A percentile compares a stretch with the other conserved stretches of the same genome.
phyloP scores from a whole-genome alignment of 2,329 filamentous ascomycete genomes.

The Pyricularia pennisetigena region DNA sequence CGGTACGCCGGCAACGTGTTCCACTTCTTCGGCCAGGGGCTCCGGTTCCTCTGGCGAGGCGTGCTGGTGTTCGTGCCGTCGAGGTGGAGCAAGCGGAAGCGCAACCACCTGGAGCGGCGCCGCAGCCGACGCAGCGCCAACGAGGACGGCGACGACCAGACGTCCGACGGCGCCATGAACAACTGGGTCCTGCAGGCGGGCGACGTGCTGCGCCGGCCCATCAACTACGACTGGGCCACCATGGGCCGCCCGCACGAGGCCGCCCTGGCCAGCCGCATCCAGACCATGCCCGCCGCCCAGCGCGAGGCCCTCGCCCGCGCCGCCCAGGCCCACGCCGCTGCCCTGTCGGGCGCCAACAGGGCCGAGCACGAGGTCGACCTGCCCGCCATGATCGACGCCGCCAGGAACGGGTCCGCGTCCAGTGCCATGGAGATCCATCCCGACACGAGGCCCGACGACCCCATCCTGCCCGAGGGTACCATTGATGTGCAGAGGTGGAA shows the following conservation, averaged over 20 bases:
- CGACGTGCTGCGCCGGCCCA: constrained; percentile 12
- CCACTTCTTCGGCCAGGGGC: constrained; percentile 12
- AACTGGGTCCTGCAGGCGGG: constrained; percentile 15
- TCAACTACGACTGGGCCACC: constrained; percentile 16
- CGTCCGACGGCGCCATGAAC: constrained; percentile 9
- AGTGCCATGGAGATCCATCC: constrained; percentile 28
- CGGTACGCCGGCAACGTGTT: constrained; percentile 26
- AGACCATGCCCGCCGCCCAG: constrained; percentile 14
- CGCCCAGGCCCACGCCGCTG: constrained; percentile 1
- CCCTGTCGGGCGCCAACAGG: constrained; percentile 4
- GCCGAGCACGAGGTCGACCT: constrained; percentile 10
- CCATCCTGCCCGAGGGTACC: constrained; percentile 20
- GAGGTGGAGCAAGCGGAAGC: constrained; percentile 10
- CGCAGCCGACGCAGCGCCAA: background rate
- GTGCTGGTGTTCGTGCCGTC: constrained; percentile 10
- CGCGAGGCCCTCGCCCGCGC: constrained; percentile 11
- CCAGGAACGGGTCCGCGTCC: constrained; percentile 14
- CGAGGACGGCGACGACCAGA: constrained; percentile 6
- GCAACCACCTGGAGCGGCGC: constrained; percentile 3
- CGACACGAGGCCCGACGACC: constrained; percentile 27
- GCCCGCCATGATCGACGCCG: constrained; percentile 8
- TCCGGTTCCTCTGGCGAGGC: constrained; percentile 13
- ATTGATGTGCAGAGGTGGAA: constrained; percentile 7
- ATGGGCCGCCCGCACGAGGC: constrained; percentile 11
- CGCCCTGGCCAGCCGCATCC: constrained; percentile 1